Evolutionary conservation across 495 filamentous ascomycete genomes (phyloP), one percentile per base, ranked within the genome.

Genomic region (Trichoderma erinaceum): DNA sequence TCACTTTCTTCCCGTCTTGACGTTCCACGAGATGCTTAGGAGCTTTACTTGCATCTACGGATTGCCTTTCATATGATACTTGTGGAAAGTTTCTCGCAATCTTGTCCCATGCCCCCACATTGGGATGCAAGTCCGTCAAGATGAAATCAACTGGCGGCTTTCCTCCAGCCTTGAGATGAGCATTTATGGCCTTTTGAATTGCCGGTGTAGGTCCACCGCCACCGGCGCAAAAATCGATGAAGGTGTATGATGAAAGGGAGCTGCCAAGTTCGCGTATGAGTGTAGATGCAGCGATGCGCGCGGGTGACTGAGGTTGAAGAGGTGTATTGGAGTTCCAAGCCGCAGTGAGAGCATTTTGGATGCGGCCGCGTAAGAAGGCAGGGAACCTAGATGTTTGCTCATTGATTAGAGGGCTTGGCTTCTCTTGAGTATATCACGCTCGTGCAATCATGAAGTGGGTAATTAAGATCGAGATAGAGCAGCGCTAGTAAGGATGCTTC

Each of bases 191-290:
- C 12, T 73, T 78, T 75, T 90, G 87, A 67, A 90, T 85, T n/a
- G 75, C 75, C 0, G 86, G 85, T 4, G 86, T 89, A 0, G 88
- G 88, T 0, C 89, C 90, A 52, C 90, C 90, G 32, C 81, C 87
- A 67, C 90, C 90, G 21, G 90, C 87, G 75, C 89, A 91, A 75
- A 92, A 88, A 75, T 93, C 90, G 66, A 92, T 84, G 68, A 89
- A 85, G 21, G 82, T 83, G 72, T 86, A 83, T 8, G 71, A 79
- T 38, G 77, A 79, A 1, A 80, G 71, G 48, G 77, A 72, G 41
- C 61, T 29, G 35, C 70, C 78, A 35, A 84, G 83, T 63, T 75
- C 76, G 65, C 69, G 71, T 18, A 78, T 75, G 29, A 89, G 78
- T 46, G 84, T 77, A 66, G 76, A 73, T 68, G 83, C 81, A 16